Percentiles rank a stretch among this genome's conserved stretches.
Conservation (phyloP, 768 basidiomycete genomes). For the Candolleomyces aberdarensis region DNA sequence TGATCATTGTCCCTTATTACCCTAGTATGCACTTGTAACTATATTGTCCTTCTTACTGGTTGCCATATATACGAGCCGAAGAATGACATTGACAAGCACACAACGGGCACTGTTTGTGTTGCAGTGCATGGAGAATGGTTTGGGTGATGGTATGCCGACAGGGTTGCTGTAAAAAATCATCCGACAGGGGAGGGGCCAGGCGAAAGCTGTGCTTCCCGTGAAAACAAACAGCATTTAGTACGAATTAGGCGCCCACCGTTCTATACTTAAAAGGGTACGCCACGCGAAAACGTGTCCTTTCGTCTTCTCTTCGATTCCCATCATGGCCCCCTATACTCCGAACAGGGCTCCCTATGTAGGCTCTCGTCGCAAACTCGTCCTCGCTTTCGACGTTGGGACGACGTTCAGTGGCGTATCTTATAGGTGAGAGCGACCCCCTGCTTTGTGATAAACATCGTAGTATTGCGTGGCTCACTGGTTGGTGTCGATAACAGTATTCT, state of each 20-base stretch:
- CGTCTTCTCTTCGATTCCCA: not conserved
- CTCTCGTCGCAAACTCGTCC: too few species aligned
- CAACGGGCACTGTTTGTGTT: too few species aligned
- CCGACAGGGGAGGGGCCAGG: not conserved
- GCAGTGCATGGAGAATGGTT: too few species aligned
- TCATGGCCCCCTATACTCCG: conserved; percentile 1
- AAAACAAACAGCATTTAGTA: too few species aligned
- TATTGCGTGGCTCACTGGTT: conserved; percentile 7
- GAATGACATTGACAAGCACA: not conserved
- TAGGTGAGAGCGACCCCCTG: conserved; percentile 6
- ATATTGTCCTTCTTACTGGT: not conserved
- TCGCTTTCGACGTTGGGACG: too few species aligned
- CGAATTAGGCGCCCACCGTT: not conserved
- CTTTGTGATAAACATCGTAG: conserved; percentile 5
- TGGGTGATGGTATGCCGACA: too few species aligned
- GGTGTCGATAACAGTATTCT: conserved; percentile 24
- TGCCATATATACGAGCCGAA: not conserved
- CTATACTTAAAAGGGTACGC: not conserved
- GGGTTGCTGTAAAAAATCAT: too few species aligned
- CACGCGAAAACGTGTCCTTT: not conserved
- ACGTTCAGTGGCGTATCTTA: too few species aligned
- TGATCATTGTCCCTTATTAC: not conserved
- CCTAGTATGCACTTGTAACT: conserved; percentile 3
- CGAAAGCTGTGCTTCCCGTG: not conserved
- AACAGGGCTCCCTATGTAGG: conserved; percentile 12